Evolutionary conservation across 2,329 filamentous ascomycete genomes (phyloP), one percentile per base, ranked within the genome.

Genomic region (Aureobasidium sp.): DNA sequence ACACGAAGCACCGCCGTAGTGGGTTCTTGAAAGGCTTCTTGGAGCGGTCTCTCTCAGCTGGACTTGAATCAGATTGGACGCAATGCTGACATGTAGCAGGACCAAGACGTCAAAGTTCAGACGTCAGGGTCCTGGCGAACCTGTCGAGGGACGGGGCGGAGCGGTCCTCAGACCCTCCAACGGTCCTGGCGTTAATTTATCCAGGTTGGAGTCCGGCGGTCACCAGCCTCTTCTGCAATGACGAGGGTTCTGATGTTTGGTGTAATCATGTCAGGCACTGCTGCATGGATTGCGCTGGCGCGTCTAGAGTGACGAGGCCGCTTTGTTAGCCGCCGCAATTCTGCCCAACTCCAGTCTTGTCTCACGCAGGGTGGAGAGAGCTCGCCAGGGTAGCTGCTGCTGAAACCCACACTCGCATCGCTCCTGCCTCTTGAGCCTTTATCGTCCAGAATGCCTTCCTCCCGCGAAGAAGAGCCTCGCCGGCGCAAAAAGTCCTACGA

Each of bases 401-500:
- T 17, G 37, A 31, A 37, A 19, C 17, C 29, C 25, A 27, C 21
- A 27, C 25, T 43, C 33, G 23, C 38, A 29, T 58, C 43, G 43
- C 43, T 40, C 55, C 35, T 58, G 42, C 43, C 35, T 47, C 15
- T n/a, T 17, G 33, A 46, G 55, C 43, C 5, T n/a, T 21, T 13
- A 1, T 17, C 1, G 10, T 43, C 1, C 31, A 58, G 23, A 2
- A 61, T 61, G 60, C 60, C 60, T 29, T 51, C 60, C 5, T 57
- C 51, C 5, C 51, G 53, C 21, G 60, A 61, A 19, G 60, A 61
- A 37, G 60, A 61, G 37, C 60, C 60, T 61, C 70, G 72, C 57
- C 74, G 73, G 62, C 72, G 72, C 64, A 72, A 69, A 60, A 74
- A 73, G 63, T 71, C 71, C 50, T 63, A 64, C 42, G 70, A 73